A percentile compares a stretch with the other conserved stretches of the same genome.
Conservation (phyloP, 352 stramenopile species). For the Phytophthora meadii region DNA sequence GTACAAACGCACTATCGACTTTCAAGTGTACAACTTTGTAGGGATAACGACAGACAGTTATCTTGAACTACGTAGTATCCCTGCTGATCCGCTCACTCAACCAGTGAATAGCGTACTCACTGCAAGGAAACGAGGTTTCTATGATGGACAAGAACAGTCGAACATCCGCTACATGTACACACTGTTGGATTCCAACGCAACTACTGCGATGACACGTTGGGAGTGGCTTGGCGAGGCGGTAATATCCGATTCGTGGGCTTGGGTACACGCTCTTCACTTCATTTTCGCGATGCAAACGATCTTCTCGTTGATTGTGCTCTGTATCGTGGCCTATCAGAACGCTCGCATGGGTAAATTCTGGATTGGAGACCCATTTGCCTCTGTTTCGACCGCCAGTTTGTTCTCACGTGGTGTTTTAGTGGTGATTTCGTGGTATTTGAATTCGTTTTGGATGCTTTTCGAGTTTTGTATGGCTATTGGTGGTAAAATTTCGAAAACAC, state of each 20-base stretch:
- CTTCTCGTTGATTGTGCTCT: slow-evolving; percentile 36
- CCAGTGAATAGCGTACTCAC: slow-evolving; percentile 35
- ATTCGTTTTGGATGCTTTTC: slow-evolving; percentile 44
- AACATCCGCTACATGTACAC: slow-evolving; percentile 40
- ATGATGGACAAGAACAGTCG: slow-evolving; percentile 35
- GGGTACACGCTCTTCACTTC: slow-evolving; percentile 46
- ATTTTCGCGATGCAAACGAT: slow-evolving; percentile 41
- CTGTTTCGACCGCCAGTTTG: slow-evolving; percentile 36
- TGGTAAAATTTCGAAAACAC: slow-evolving; percentile 21
- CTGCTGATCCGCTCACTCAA: slow-evolving; percentile 9
- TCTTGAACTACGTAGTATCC: slow-evolving; percentile 30
- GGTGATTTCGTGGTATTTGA: slow-evolving; percentile 40
- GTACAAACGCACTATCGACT: slow-evolving; percentile 35
- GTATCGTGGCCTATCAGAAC: slow-evolving; percentile 37
- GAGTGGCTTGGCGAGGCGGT: slow-evolving; percentile 34
- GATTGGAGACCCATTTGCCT: slow-evolving; percentile 52
- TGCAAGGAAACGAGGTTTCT: slow-evolving; percentile 37
- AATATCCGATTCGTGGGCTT: slow-evolving; percentile 42
- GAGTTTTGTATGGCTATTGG: slow-evolving; percentile 38
- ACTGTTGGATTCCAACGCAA: slow-evolving; percentile 24
- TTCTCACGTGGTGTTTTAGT: slow-evolving; percentile 31
- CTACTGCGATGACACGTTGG: slow-evolving; percentile 16
- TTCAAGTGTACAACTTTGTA: slow-evolving; percentile 37
- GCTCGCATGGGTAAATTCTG: slow-evolving; percentile 40
- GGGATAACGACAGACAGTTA: slow-evolving; percentile 25